A percentile compares a stretch with the other conserved stretches of the same genome.
Evolutionary conservation across 352 stramenopile genomes (phyloP).

Genomic region (Phytophthora tubulina): DNA sequence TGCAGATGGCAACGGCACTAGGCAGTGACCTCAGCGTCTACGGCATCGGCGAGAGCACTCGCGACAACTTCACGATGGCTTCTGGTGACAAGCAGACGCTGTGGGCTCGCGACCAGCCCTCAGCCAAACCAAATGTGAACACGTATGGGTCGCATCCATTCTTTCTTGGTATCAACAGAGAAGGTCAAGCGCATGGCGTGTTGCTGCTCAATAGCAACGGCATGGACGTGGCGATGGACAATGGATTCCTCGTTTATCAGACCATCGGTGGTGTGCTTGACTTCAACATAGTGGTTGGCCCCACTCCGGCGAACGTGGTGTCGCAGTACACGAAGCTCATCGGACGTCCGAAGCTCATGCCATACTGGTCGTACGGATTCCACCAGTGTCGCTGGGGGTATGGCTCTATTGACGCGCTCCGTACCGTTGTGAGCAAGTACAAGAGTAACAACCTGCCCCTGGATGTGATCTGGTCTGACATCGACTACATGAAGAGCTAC

Average conservation of each 20-base stretch:
- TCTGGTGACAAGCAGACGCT: constrained; percentile 64
- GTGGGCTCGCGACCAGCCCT: constrained; percentile 54
- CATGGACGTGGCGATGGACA: constrained; percentile 69
- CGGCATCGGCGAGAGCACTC: constrained; percentile 54
- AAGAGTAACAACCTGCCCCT: constrained; percentile 52
- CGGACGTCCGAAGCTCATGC: constrained; percentile 63
- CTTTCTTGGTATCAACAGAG: constrained; percentile 56
- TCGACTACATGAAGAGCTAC: constrained; percentile 70
- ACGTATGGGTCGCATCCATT: constrained; percentile 73
- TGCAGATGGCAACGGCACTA: constrained; percentile 46
- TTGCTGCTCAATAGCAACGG: constrained; percentile 72
- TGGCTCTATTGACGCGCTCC: constrained; percentile 36
- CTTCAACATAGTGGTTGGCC: constrained; percentile 65
- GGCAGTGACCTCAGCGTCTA: constrained; percentile 44
- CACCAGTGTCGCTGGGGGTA: constrained; percentile 74
- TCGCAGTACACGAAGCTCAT: constrained; percentile 70
- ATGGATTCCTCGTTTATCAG: constrained; percentile 54
- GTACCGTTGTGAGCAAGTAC: constrained; percentile 58
- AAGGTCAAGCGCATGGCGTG: constrained; percentile 57
- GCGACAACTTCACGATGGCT: constrained; percentile 48
- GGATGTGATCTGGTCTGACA: constrained; percentile 72
- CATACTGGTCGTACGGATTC: constrained; percentile 80
- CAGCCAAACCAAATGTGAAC: constrained; percentile 49
- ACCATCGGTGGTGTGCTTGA: constrained; percentile 70
- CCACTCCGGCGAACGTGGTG: constrained; percentile 51